Evolutionary conservation across 257 asterid species (phyloP).

Genomic region (Leonotis leonurus): DNA sequence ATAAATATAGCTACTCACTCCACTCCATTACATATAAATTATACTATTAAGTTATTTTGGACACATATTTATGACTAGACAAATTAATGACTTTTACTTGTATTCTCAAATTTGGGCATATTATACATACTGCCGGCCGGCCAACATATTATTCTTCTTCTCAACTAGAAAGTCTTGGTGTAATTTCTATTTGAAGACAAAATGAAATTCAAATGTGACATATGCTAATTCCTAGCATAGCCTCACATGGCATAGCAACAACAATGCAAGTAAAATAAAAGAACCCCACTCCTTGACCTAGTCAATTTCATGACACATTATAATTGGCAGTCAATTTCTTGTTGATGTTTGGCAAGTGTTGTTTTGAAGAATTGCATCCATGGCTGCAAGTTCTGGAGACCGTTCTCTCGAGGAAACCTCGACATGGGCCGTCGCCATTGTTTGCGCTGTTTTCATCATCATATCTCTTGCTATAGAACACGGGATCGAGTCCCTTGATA

Average conservation of each 20-base stretch:
- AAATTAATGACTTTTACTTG: too few species aligned
- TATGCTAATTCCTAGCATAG: too few species aligned
- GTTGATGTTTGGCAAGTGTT: not conserved
- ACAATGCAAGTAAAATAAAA: not conserved
- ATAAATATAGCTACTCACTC: too few species aligned
- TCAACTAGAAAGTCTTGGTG: not conserved
- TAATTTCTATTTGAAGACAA: not conserved
- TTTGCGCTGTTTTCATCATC: conserved; percentile 50
- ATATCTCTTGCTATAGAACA: conserved; percentile 59
- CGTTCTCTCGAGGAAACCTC: conserved; percentile 66
- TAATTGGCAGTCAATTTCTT: not conserved
- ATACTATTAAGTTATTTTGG: too few species aligned
- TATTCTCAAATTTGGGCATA: conserved; percentile 1
- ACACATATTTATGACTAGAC: too few species aligned
- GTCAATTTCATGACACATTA: not conserved
- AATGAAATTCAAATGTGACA: too few species aligned
- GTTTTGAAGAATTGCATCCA: not conserved
- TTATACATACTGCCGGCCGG: conserved; percentile 16
- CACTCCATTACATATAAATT: too few species aligned
- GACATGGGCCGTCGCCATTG: conserved; percentile 82
- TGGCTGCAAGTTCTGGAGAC: conserved; percentile 33
- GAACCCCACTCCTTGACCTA: too few species aligned
- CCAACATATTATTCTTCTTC: not conserved
- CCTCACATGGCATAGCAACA: too few species aligned
- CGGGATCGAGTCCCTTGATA: conserved; percentile 56